Base-by-base conservation (phyloP, 306 rosid species). In the Carpinus fangiana region DNA sequence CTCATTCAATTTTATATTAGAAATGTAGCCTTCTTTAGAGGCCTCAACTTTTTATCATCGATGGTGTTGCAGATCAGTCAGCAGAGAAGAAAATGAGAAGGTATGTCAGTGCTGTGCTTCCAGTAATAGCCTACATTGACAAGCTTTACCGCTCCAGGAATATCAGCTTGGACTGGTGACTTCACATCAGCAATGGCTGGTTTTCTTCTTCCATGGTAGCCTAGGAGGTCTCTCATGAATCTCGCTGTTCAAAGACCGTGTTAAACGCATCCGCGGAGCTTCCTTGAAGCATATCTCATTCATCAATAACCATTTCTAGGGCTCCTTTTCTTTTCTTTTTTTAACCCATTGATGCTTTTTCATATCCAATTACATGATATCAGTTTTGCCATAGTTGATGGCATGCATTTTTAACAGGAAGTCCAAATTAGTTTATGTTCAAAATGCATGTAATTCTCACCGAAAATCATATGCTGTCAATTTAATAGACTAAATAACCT, bases 31-130 rank as follows among this genome's bases (percentile, higher is more conserved):
- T 41, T 70, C 38, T 11, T 47, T 16, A 34, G 14, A 23, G 72
- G 70, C 23, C 36, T 71, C 28, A 6, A 65, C 61, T 23, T 71
- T 71, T 18, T 76, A 13, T 65, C 47, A 48, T 73, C 53, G n/a
- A 66, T 75, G 65, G 36, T 71, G 43, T 86, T 85, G 72, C 97
- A 95, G 99, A 84, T 83, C 81, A 80, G 78, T 88, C 98, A 10
- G 93, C 97, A 14, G 94, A 84, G 83, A 89, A 90, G 89, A 92
- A 93, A 82, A 92, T 95, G 99, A 88, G 55, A 73, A 89, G 97
- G 84, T 95, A 91, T 82, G 87, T 91, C 74, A 26, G 76, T 31
- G 98, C 96, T 5, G 84, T 93, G 2, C 60, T 55, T 80, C 91
- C 96, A 13, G 82, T 95, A 21, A 89, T 93, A 36, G 86, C 91